Conservation (phyloP, 192 early-diverging fungal genomes). For the Rhizoclosmatium globosum region DNA sequence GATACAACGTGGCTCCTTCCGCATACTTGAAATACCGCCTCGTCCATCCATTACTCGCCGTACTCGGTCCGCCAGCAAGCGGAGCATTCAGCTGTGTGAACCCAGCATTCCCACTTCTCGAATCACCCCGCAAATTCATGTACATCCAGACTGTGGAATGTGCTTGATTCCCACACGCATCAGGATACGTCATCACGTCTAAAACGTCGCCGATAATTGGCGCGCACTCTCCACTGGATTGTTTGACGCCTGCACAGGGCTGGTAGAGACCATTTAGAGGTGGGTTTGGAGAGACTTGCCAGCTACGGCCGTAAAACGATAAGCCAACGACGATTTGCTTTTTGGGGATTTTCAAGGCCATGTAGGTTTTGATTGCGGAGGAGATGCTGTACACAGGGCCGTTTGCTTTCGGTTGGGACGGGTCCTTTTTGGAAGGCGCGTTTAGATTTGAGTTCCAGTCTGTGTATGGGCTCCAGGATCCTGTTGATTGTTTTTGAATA, state of each 20-base stretch:
- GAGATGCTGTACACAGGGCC: conserved; percentile 2
- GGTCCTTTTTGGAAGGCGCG: conserved; percentile 26
- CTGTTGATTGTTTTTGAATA: not conserved
- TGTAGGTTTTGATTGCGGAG: not conserved
- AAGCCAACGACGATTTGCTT: conserved; percentile 15
- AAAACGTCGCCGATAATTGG: conserved; percentile 21
- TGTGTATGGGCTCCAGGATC: conserved; percentile 22
- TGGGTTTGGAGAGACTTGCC: conserved; percentile 10
- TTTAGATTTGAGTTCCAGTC: conserved; percentile 31
- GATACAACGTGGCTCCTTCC: conserved; percentile 65
- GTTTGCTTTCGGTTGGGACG: conserved; percentile 20
- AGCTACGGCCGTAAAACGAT: conserved; percentile 32
- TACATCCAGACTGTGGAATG: conserved; percentile 64
- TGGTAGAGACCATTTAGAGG: conserved; percentile 27
- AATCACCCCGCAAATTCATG: conserved; percentile 21
- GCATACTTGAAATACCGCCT: conserved; percentile 60
- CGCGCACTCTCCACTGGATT: not conserved
- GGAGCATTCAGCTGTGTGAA: conserved; percentile 58
- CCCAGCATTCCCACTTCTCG: not conserved
- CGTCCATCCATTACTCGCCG: conserved; percentile 61
- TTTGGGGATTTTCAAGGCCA: not conserved
- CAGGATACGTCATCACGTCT: conserved; percentile 9
- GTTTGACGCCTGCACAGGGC: not conserved
- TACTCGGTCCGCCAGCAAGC: conserved; percentile 41
- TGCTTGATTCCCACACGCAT: conserved; percentile 9